A percentile compares a stretch with the other conserved stretches of the same genome.
These are phyloP conservation scores for Ramalina intermedia DNA, from an alignment of 495 filamentous ascomycete species.

Conservation along the genomic window DNA sequence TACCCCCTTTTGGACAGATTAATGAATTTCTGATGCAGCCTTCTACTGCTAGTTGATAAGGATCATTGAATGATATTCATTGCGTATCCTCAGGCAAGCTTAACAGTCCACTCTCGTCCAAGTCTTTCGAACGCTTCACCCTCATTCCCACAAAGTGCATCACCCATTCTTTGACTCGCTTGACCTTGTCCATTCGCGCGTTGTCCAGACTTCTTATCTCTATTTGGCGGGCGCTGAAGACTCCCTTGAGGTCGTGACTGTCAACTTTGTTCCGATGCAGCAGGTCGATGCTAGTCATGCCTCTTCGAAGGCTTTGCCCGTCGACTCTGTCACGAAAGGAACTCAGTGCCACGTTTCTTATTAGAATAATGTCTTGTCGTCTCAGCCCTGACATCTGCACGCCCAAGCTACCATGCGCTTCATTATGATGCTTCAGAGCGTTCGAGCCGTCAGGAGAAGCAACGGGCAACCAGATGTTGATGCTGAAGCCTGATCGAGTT, in stretches of 20 bases:
- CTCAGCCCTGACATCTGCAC: slow-evolving; percentile 27
- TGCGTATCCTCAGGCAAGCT: slow-evolving; percentile 1
- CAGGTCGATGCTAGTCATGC: slow-evolving; percentile 56
- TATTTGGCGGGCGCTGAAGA: slow-evolving; percentile 19
- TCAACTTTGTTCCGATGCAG: slow-evolving; percentile 38
- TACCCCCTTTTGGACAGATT: too few relatives aligned
- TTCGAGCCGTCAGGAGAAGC: slow-evolving; percentile 13
- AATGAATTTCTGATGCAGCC: too few relatives aligned
- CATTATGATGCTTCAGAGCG: slow-evolving; percentile 14
- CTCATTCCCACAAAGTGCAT: slow-evolving; percentile 46
- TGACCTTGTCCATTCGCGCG: slow-evolving; percentile 45
- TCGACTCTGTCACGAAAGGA: slow-evolving; percentile 61
- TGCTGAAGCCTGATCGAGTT: slow-evolving; percentile 61
- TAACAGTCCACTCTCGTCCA: neutral
- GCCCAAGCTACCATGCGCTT: slow-evolving; percentile 28
- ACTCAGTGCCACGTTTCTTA: slow-evolving; percentile 63
- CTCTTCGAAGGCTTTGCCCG: slow-evolving; percentile 56
- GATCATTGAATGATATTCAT: neutral
- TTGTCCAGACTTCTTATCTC: slow-evolving; percentile 20
- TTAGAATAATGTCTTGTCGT: slow-evolving; percentile 56
- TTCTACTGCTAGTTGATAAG: neutral
- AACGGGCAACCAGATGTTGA: slow-evolving; percentile 67
- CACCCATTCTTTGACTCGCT: slow-evolving; percentile 60
- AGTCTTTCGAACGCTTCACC: neutral
- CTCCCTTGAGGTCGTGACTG: slow-evolving; percentile 25